Evolutionary conservation across 148 eudicot species (phyloP), one percentile per base, ranked within the genome.

Genomic region (Cornus controversa): DNA sequence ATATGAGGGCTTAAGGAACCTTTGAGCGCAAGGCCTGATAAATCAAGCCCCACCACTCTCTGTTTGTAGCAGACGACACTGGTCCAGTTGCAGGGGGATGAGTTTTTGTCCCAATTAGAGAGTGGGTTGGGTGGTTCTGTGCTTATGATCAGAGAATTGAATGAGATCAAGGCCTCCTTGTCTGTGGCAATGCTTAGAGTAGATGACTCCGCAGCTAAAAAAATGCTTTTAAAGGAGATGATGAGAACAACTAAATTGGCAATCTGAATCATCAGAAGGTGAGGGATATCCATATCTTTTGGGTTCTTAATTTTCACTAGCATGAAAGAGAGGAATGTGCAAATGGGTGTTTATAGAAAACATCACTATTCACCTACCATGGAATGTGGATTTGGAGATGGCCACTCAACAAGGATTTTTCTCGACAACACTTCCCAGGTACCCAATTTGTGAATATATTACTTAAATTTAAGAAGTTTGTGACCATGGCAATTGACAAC

Each of bases 1-100:
- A 90, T 79, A 23, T 79, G 37, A 45, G 89, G 85, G 72, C 86
- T 84, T 45, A 90, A 75, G 8, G 80, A 42, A 4, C 93, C 90
- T 9, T n/a, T 34, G 22, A 87, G 74, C 31, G 69, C 57, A 26
- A 75, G 68, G 28, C 76, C 74, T 14, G 87, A 79, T 42, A 90
- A 79, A 74, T 87, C 77, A 69, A 90, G 85, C 0, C 80, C 76
- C n/a, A 79, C 57, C 6, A 90, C 91, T 37, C 91, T 71, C 60
- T 67, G 65, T 31, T 45, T 76, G 71, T 79, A 36, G 71, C 93
- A 90, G 8, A 50, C 23, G 50, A 90, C 86, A 10, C 91, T 72
- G 0, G 86, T 79, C 93, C 93, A 90, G 80, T 90, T 85, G 81
- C 92, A 90, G 3, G 87, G 89, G 22, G 86, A 82, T 5, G 68